These are phyloP conservation scores for Orbilia brochopaga DNA, from an alignment of 2,329 filamentous ascomycete species.

Conservation along the genomic window DNA sequence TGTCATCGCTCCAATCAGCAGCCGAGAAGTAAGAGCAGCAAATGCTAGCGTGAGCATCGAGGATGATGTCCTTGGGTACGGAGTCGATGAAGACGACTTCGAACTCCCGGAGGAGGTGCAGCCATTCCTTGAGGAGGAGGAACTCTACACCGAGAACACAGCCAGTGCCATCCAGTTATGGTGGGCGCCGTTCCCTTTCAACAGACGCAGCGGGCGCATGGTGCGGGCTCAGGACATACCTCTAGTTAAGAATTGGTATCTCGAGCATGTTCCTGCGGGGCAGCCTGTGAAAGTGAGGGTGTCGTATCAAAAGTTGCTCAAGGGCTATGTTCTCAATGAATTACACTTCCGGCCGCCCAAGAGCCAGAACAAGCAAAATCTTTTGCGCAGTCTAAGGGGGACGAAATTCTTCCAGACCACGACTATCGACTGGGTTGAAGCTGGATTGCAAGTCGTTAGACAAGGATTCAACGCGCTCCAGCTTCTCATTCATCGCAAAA, in stretches of 20 bases:
- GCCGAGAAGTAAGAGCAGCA: slow-evolving; percentile 88
- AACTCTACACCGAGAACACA: slow-evolving; percentile 86
- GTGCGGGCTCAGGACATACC: slow-evolving; percentile 96
- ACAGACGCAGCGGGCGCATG: slow-evolving; percentile 92
- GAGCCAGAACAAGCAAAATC: slow-evolving; percentile 90
- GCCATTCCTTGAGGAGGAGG: slow-evolving; percentile 88
- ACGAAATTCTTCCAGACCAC: slow-evolving; percentile 99
- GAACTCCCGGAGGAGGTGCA: slow-evolving; percentile 78
- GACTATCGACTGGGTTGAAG: slow-evolving; percentile 98
- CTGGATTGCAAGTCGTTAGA: slow-evolving; percentile 94
- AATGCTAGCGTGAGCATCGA: slow-evolving; percentile 92
- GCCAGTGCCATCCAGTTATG: slow-evolving; percentile 89
- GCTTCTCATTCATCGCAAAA: slow-evolving; percentile 95
- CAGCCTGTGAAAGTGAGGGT: slow-evolving; percentile 97
- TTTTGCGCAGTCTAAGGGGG: slow-evolving; percentile 86
- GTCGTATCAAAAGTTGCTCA: slow-evolving; percentile 96
- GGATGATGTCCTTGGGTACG: slow-evolving; percentile 86
- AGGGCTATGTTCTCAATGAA: slow-evolving; percentile 95
- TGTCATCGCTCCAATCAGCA: slow-evolving; percentile 97
- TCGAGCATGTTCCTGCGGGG: slow-evolving; percentile 88
- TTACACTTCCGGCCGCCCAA: slow-evolving; percentile 95
- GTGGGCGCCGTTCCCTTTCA: slow-evolving; percentile 98
- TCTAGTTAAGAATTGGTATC: slow-evolving; percentile 96
- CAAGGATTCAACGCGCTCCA: slow-evolving; percentile 99
- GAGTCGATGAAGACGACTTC: slow-evolving; percentile 84